These are phyloP conservation scores for Epichloe uncinata DNA, from an alignment of 2,329 filamentous ascomycete species.

Conservation along the genomic window DNA sequence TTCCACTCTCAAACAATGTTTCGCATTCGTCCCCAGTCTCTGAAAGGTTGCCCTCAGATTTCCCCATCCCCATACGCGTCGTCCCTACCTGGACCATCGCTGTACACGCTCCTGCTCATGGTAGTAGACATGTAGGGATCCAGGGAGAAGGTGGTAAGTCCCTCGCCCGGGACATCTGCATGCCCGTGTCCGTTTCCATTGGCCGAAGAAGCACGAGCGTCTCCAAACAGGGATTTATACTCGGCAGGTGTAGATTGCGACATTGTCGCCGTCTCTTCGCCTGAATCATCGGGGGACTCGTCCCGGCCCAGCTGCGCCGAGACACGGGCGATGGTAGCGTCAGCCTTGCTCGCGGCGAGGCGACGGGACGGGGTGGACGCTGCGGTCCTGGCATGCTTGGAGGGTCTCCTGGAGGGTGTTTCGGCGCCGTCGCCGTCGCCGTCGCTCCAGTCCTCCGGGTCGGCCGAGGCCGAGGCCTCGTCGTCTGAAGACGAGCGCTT, in stretches of 20 bases:
- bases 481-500: conserved; percentile 16
- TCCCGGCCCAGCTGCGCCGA: conserved; percentile 11
- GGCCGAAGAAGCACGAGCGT: background rate
- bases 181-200: background rate
- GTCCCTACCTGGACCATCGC: background rate
- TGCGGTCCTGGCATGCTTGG: conserved; percentile 10
- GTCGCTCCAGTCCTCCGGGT: conserved; percentile 8
- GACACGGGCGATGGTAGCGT: conserved; percentile 20
- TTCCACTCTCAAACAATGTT: background rate
- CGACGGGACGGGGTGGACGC: conserved; percentile 16
- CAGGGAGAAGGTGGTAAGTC: background rate
- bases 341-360: conserved; percentile 19
- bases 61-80: conserved; percentile 23
- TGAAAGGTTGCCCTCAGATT: conserved; percentile 12
- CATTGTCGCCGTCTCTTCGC: conserved; percentile 17
- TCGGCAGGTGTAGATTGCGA: conserved; percentile 1
- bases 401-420: conserved; percentile 25
- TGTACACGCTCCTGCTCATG: background rate
- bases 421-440: conserved; percentile 17
- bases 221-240: conserved; percentile 4
- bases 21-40: no score
- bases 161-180: background rate
- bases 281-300: conserved; percentile 8
- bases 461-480: conserved; percentile 15
- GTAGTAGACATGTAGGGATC: conserved; percentile 3